Conservation (phyloP, 306 rosid species). For the Hippophae rhamnoides region DNA sequence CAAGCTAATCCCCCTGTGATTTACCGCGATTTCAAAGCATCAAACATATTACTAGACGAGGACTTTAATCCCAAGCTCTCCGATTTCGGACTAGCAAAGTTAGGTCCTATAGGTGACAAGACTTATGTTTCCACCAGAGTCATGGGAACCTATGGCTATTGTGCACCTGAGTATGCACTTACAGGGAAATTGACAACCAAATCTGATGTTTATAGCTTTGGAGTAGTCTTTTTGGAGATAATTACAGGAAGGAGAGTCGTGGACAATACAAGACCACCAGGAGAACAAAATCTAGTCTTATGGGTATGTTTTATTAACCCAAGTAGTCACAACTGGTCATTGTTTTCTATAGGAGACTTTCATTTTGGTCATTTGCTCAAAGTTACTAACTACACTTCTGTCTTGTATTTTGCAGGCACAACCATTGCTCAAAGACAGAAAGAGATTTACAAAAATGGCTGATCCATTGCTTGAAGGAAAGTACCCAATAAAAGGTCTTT, state of each 20-base stretch:
- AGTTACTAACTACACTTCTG: background rate
- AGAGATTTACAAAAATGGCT: constrained; percentile 42
- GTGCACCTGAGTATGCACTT: constrained; percentile 89
- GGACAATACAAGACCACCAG: constrained; percentile 52
- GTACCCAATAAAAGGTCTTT: constrained; percentile 55
- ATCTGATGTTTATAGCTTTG: constrained; percentile 84
- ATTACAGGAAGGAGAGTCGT: constrained; percentile 81
- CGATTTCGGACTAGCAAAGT: constrained; percentile 88
- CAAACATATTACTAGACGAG: constrained; percentile 73
- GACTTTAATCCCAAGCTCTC: constrained; percentile 76
- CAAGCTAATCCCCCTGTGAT: constrained; percentile 76
- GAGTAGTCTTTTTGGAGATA: constrained; percentile 78
- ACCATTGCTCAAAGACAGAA: constrained; percentile 67
- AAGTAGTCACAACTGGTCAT: background rate
- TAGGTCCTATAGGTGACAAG: constrained; percentile 88
- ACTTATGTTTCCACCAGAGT: constrained; percentile 88
- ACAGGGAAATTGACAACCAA: constrained; percentile 70
- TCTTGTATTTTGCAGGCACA: constrained; percentile 49
- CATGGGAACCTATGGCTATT: constrained; percentile 95
- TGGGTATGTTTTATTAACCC: constrained; percentile 48
- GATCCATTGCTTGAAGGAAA: constrained; percentile 63
- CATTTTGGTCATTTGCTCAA: too few relatives aligned
- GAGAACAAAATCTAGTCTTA: constrained; percentile 57
- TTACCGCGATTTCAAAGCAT: constrained; percentile 82
- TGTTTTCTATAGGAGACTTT: too few relatives aligned